These are phyloP conservation scores for Rhexocercosporidium sp. DNA, from an alignment of 2,329 filamentous ascomycete species.

Conservation along the genomic window DNA sequence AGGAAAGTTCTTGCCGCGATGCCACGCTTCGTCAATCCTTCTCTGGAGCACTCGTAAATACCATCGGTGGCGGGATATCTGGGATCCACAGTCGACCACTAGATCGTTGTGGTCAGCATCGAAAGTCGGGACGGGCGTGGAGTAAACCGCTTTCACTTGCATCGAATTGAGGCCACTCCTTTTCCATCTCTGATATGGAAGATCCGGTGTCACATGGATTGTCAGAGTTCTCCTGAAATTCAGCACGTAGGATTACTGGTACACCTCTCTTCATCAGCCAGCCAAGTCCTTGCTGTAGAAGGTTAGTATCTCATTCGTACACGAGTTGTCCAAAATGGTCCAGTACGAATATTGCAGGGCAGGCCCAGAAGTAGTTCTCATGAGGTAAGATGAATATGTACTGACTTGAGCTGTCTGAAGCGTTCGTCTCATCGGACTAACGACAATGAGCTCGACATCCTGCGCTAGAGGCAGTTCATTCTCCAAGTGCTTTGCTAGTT, in stretches of 20 bases:
- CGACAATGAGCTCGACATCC: constrained; percentile 41
- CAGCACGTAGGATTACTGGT: constrained; percentile 37
- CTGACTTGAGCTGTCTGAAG: constrained; percentile 37
- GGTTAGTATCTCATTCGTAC: background rate
- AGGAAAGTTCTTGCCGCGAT: constrained; percentile 38
- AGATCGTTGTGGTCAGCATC: background rate
- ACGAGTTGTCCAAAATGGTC: background rate
- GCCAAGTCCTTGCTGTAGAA: constrained; percentile 34
- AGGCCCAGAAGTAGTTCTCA: background rate
- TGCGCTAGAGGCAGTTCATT: constrained; percentile 38
- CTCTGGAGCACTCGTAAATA: constrained; percentile 35
- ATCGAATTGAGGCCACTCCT: constrained; percentile 43
- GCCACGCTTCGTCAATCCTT: constrained; percentile 35
- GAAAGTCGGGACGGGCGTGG: no score
- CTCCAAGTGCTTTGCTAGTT: constrained; percentile 34
- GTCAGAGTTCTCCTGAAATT: constrained; percentile 42
- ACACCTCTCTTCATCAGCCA: constrained; percentile 41
- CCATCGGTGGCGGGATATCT: constrained; percentile 39
- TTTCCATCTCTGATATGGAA: constrained; percentile 33
- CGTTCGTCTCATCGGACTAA: constrained; percentile 41
- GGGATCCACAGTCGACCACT: constrained; percentile 41
- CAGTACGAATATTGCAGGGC: background rate
- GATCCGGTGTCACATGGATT: constrained; percentile 42
- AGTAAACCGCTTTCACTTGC: background rate
- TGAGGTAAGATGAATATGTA: background rate